Conservation (phyloP, 495 filamentous ascomycete genomes). For the Penicillium samsonianum region DNA sequence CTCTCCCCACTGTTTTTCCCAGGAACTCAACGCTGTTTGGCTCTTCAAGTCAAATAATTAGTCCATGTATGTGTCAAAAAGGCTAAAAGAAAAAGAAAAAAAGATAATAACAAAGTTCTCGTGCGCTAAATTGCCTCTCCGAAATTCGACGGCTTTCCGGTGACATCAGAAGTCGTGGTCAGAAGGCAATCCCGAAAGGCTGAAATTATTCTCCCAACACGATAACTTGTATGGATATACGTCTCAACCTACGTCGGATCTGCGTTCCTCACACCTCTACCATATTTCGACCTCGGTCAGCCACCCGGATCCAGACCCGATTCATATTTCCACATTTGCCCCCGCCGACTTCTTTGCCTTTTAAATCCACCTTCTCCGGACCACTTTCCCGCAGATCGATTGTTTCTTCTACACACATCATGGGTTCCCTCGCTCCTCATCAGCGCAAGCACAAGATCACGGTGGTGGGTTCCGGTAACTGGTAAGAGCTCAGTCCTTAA, state of each 20-base stretch:
- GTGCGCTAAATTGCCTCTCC: constrained; percentile 2
- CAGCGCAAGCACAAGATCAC: constrained; percentile 88
- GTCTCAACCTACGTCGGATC: constrained; percentile 23
- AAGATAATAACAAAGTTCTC: background rate
- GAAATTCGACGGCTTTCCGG: background rate
- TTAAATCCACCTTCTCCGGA: constrained; percentile 23
- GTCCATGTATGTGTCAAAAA: background rate
- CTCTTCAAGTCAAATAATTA: background rate
- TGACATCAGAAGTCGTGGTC: constrained; percentile 10
- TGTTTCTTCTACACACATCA: constrained; percentile 28
- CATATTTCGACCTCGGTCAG: constrained; percentile 27
- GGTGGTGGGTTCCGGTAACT: constrained; percentile 94
- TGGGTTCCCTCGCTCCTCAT: constrained; percentile 47
- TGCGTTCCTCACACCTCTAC: constrained; percentile 24
- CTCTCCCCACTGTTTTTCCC: constrained; percentile 7
- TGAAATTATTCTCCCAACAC: constrained; percentile 16
- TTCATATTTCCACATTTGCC: constrained; percentile 13
- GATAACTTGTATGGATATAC: constrained; percentile 20
- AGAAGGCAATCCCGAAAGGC: background rate
- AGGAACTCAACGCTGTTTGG: constrained; percentile 17
- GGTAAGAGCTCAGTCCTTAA: constrained; percentile 53
- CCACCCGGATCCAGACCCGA: constrained; percentile 25
- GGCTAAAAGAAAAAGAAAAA: background rate
- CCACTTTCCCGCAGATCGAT: constrained; percentile 25
- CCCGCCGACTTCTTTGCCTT: constrained; percentile 25